phyloP scores from a whole-genome alignment of 306 rosid species.

The Senna tora region DNA sequence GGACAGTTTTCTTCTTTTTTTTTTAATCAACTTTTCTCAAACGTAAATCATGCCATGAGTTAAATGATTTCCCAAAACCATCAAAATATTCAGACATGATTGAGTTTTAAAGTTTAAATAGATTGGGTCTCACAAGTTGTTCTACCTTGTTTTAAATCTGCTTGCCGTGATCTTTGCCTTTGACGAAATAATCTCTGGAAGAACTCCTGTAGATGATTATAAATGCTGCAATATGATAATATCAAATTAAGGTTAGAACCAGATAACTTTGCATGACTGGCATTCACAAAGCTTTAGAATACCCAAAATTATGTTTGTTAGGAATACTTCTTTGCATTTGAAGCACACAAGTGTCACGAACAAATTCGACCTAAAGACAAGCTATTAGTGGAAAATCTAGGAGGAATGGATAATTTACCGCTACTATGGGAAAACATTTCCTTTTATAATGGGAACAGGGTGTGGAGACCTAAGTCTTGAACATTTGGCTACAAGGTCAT shows the following conservation, averaged over 20 bases:
- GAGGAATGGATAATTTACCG: neutral
- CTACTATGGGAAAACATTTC: neutral
- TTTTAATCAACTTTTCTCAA: constrained; percentile 11
- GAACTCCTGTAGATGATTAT: constrained; percentile 77
- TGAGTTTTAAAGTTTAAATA: constrained; percentile 57
- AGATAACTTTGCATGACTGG: neutral
- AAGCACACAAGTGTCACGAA: constrained; percentile 17
- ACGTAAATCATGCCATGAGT: constrained; percentile 31
- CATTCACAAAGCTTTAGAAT: neutral
- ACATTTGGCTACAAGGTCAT: neutral
- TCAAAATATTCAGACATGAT: constrained; percentile 15
- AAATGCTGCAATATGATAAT: constrained; percentile 67
- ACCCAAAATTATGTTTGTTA: neutral
- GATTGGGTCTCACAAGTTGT: constrained; percentile 27
- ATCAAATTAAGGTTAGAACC: constrained; percentile 38
- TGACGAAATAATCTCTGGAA: constrained; percentile 53
- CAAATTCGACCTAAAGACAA: neutral
- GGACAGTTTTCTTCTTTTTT: neutral
- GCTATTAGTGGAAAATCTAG: neutral
- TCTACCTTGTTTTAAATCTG: constrained; percentile 42
- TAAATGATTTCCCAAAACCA: neutral
- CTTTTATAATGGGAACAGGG: neutral
- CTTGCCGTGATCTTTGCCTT: constrained; percentile 48
- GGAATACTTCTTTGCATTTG: constrained; percentile 24
- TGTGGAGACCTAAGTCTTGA: neutral